Evolutionary conservation across 257 asterid species (phyloP).

Genomic region (Thymus quinquecostatus): DNA sequence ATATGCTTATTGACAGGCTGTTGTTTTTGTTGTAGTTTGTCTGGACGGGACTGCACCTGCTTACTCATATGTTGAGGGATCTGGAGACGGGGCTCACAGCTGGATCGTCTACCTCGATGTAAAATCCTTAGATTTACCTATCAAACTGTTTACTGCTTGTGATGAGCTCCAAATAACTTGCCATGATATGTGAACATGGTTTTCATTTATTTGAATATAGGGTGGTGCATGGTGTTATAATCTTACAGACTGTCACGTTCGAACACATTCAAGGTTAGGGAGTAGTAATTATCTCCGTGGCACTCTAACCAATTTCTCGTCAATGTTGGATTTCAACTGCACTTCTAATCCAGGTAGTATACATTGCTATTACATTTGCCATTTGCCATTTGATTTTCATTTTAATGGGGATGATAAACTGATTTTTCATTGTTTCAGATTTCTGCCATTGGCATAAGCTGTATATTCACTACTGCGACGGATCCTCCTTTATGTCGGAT

Average conservation of each 20-base stretch:
- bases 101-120: constrained; percentile 24
- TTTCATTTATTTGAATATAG: background rate
- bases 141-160: too few species aligned
- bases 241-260: background rate
- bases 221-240: constrained; percentile 42
- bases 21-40: constrained; percentile 27
- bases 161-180: too few species aligned
- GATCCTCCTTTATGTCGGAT: constrained; percentile 40
- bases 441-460: constrained; percentile 46
- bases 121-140: too few species aligned
- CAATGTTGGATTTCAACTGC: constrained; percentile 4
- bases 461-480: constrained; percentile 41
- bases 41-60: constrained; percentile 41
- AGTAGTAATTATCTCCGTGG: background rate
- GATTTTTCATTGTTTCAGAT: constrained; percentile 12
- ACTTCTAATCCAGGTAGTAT: background rate
- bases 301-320: background rate
- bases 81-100: constrained; percentile 20
- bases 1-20: too few species aligned
- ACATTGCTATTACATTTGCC: too few species aligned
- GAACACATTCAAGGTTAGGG: background rate
- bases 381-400: background rate
- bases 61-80: constrained; percentile 28
- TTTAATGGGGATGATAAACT: background rate
- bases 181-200: too few species aligned